phyloP scores from a whole-genome alignment of 768 basidiomycete genomes.

The Termitomyces sp. region DNA sequence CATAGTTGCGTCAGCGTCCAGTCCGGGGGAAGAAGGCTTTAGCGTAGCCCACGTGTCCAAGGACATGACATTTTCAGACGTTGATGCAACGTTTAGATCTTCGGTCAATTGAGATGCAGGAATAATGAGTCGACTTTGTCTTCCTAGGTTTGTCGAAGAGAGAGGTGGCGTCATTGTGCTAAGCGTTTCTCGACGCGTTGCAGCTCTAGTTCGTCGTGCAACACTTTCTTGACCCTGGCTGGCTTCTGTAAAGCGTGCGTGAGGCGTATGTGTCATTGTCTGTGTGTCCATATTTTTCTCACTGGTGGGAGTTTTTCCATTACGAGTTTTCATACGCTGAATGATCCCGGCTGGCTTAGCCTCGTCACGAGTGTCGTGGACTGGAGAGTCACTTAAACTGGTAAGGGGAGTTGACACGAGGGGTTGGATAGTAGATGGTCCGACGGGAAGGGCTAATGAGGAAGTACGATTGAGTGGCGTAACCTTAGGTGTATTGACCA shows the following conservation, averaged over 20 bases:
- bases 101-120: conserved; percentile 7
- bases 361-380: neutral
- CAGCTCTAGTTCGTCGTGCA: conserved; percentile 20
- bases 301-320: conserved; percentile 22
- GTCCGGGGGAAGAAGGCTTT: conserved; percentile 14
- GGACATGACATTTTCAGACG: conserved; percentile 9
- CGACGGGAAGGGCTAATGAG: neutral
- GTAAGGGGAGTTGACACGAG: neutral
- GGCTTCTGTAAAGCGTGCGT: neutral
- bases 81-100: conserved; percentile 4
- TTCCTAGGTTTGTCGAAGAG: conserved; percentile 12
- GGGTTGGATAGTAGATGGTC: conserved; percentile 1
- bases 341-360: conserved; percentile 20
- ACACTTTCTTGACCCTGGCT: conserved; percentile 12
- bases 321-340: conserved; percentile 37
- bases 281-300: neutral
- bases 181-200: conserved; percentile 13
- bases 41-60: conserved; percentile 19
- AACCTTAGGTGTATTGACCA: neutral
- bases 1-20: conserved; percentile 16
- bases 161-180: conserved; percentile 14
- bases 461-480: conserved; percentile 4
- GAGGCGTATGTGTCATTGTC: neutral
- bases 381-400: neutral
- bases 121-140: conserved; percentile 7